Percentiles rank a stretch among this genome's conserved stretches.
These are phyloP conservation scores for Wickerhamiella shivajii DNA, from an alignment of 805 yeast species.

Conservation along the genomic window DNA sequence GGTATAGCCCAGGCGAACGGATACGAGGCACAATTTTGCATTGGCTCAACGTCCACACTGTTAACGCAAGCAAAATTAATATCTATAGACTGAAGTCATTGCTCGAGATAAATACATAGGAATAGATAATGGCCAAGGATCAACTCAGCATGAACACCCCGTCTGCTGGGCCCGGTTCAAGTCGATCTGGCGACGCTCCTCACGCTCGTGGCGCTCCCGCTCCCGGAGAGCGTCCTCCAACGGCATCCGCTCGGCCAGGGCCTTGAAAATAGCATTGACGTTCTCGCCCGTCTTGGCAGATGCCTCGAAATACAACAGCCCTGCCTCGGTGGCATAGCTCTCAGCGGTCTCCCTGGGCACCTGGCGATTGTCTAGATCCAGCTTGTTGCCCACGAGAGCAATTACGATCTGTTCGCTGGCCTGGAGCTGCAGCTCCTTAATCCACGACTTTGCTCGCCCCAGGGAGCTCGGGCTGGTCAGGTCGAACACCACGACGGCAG, in stretches of 20 bases:
- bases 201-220: constrained; percentile 17
- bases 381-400: constrained; percentile 77
- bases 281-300: constrained; percentile 65
- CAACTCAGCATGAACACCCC: constrained; percentile 25
- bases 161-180: constrained; percentile 13
- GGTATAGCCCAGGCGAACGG: no score
- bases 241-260: constrained; percentile 36
- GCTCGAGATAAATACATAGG: background rate
- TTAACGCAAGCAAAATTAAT: no score
- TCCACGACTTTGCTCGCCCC: constrained; percentile 73
- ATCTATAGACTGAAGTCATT: background rate
- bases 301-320: constrained; percentile 38
- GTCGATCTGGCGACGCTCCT: constrained; percentile 16
- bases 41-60: no score
- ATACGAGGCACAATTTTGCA: no score
- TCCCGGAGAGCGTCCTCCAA: constrained; percentile 24
- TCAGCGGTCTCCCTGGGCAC: constrained; percentile 29
- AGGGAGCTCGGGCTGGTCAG: constrained; percentile 54
- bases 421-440: constrained; percentile 78
- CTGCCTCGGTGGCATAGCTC: constrained; percentile 41
- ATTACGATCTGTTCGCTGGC: constrained; percentile 62
- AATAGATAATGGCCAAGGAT: background rate
- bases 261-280: constrained; percentile 33
- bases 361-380: constrained; percentile 40
- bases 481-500: constrained; percentile 83